A percentile compares a stretch with the other conserved stretches of the same genome.
These are phyloP conservation scores for Populus alba DNA, from an alignment of 345 rosid species.

Conservation along the genomic window DNA sequence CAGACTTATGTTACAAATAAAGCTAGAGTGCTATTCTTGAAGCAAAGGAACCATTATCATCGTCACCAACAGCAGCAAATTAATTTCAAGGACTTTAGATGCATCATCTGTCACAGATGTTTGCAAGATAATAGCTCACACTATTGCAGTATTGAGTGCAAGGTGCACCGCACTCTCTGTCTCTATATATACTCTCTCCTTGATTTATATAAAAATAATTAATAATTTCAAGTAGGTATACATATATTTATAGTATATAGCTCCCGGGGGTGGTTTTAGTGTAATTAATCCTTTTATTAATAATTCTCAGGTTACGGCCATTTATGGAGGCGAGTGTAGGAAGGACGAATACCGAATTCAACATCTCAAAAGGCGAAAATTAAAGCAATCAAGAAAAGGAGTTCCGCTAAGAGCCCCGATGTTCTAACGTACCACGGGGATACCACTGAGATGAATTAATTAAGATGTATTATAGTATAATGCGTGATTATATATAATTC, in stretches of 20 bases:
- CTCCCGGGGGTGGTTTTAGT: too few species aligned
- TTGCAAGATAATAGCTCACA: slow-evolving; percentile 29
- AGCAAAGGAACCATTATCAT: slow-evolving; percentile 26
- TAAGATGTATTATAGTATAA: background rate
- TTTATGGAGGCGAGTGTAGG: slow-evolving; percentile 1
- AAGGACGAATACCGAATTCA: slow-evolving; percentile 3
- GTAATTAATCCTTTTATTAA: background rate
- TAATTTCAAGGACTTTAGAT: slow-evolving; percentile 19
- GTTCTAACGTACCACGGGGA: background rate
- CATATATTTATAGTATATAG: too few species aligned
- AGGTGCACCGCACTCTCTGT: slow-evolving; percentile 8
- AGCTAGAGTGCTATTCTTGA: slow-evolving; percentile 36
- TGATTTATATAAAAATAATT: too few species aligned
- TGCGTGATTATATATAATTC: too few species aligned
- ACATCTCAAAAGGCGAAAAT: background rate
- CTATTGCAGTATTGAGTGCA: slow-evolving; percentile 39
- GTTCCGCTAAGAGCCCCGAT: slow-evolving; percentile 27
- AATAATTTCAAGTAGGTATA: too few species aligned
- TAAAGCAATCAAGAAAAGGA: slow-evolving; percentile 29
- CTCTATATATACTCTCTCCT: too few species aligned
- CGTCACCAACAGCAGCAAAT: slow-evolving; percentile 6
- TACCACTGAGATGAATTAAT: background rate
- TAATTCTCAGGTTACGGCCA: slow-evolving; percentile 19
- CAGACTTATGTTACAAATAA: slow-evolving; percentile 36
- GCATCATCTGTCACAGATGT: slow-evolving; percentile 26